phyloP scores from a whole-genome alignment of 2,329 filamentous ascomycete species.

The Ophiocordyceps camponoti-floridani region DNA sequence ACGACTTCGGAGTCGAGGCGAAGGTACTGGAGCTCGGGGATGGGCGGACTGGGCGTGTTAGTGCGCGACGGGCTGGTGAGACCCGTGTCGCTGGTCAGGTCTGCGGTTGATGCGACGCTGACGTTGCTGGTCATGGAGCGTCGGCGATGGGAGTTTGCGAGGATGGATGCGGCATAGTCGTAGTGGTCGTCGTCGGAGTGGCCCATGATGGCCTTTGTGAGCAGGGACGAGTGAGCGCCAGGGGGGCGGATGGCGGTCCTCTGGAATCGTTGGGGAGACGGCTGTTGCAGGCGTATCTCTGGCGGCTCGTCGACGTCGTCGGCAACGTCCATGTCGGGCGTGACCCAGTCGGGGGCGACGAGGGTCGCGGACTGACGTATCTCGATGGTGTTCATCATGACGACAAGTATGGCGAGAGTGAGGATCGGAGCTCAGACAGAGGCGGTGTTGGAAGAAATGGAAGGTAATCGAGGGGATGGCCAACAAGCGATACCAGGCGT shows the following conservation, averaged over 20 bases:
- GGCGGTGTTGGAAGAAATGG: not conserved
- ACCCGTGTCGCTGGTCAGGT: slow-evolving; percentile 88
- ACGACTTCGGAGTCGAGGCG: slow-evolving; percentile 16
- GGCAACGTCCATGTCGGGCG: slow-evolving; percentile 38
- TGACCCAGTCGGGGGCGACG: slow-evolving; percentile 14
- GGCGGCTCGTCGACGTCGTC: slow-evolving; percentile 80
- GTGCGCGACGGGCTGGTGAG: slow-evolving; percentile 79
- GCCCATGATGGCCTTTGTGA: slow-evolving; percentile 68
- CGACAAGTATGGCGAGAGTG: not conserved
- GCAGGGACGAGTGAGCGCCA: slow-evolving; percentile 54
- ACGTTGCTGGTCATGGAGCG: slow-evolving; percentile 63
- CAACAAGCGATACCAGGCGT: slow-evolving; percentile 9
- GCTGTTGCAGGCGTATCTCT: slow-evolving; percentile 28
- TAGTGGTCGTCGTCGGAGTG: slow-evolving; percentile 38
- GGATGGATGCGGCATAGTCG: slow-evolving; percentile 18
- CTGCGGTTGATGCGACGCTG: slow-evolving; percentile 69
- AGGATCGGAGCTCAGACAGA: too few relatives aligned
- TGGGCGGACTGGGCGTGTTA: slow-evolving; percentile 76
- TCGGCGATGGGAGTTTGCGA: slow-evolving; percentile 22
- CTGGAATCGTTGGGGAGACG: slow-evolving; percentile 20
- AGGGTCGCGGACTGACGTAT: slow-evolving; percentile 5
- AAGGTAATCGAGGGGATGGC: slow-evolving; percentile 2
- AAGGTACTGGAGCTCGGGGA: slow-evolving; percentile 36
- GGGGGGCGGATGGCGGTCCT: slow-evolving; percentile 28
- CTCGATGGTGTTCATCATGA: slow-evolving; percentile 10